Base-by-base conservation (phyloP, 768 basidiomycete genomes). In the Hericium erinaceus region DNA sequence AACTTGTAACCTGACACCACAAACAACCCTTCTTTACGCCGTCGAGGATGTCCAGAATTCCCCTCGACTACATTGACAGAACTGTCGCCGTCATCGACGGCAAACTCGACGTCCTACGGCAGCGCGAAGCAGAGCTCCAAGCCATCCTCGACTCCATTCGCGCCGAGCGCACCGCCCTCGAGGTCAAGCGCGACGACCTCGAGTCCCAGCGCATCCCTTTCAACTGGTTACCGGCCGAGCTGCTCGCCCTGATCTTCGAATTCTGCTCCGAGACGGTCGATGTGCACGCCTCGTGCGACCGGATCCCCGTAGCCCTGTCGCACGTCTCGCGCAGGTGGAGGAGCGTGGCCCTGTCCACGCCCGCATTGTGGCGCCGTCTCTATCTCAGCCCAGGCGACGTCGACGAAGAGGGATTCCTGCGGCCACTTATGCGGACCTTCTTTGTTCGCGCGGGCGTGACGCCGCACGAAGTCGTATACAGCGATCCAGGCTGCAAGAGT, bases 251-350 rank as follows among this genome's bases (percentile, higher is more conserved):
- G 33, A 61, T 61, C 5, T 63, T 62, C 44, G 28, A 55, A 12
- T 33, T 60, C 2, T 16, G 51, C 39, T 57, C 50, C 38, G 20
- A 60, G 18, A 18, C 24, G 10, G 15, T 16, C 39, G 54, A 55
- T 22, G 15, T 40, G 15, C 22, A 33, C 2, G 18, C 28, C 13
- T 26, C 10, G n/a, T 22, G 57, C 16, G 61, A 61, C 51, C n/a
- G 10, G 3, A 38, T 16, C 16, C 57, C 62, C 20, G 38, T 63
- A 37, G 46, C n/a, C 20, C 40, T 63, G 24, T 63, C 62, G 2
- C 62, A 61, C 39, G 60, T 63, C 2, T 61, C 57, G 39, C 60
- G 51, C 39, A 50, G 50, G 22, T 63, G 57, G 60, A 28, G 62
- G 4, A 39, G 46, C 22, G 52, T 63, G 46, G 55, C 60, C n/a